Conservation (phyloP, 2,329 filamentous ascomycete species). For the Talaromyces sp. region DNA sequence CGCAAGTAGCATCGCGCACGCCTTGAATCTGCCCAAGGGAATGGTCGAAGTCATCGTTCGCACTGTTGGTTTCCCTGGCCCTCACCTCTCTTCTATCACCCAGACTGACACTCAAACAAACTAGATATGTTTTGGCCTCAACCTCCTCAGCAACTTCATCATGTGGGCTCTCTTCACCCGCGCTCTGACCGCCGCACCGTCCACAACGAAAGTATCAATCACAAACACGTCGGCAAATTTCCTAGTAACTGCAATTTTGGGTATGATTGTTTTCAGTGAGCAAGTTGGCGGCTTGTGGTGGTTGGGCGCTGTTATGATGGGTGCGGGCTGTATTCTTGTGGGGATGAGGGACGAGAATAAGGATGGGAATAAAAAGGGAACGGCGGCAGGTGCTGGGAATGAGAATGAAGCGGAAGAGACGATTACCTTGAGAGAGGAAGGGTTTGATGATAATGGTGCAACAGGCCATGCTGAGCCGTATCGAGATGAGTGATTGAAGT, state of each 20-base stretch:
- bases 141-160: conserved; percentile 59
- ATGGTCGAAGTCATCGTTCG: conserved; percentile 51
- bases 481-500: conserved; percentile 12
- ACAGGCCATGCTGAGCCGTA: background rate
- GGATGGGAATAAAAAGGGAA: conserved; percentile 17
- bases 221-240: conserved; percentile 64
- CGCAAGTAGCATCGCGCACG: conserved; percentile 44
- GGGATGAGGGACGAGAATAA: conserved; percentile 53
- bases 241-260: conserved; percentile 57
- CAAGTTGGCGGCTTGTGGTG: conserved; percentile 57
- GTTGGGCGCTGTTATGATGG: conserved; percentile 57
- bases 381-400: conserved; percentile 10
- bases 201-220: conserved; percentile 60
- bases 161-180: conserved; percentile 65
- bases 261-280: conserved; percentile 57
- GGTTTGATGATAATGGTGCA: background rate
- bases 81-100: background rate
- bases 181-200: conserved; percentile 57
- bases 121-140: conserved; percentile 58
- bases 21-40: conserved; percentile 41
- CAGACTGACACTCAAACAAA: conserved; percentile 6
- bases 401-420: conserved; percentile 14
- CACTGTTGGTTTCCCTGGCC: conserved; percentile 42
- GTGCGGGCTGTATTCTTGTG: conserved; percentile 61
- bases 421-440: conserved; percentile 12